phyloP scores from a whole-genome alignment of 2,329 filamentous ascomycete species.

The Penicillium vulpinum region DNA sequence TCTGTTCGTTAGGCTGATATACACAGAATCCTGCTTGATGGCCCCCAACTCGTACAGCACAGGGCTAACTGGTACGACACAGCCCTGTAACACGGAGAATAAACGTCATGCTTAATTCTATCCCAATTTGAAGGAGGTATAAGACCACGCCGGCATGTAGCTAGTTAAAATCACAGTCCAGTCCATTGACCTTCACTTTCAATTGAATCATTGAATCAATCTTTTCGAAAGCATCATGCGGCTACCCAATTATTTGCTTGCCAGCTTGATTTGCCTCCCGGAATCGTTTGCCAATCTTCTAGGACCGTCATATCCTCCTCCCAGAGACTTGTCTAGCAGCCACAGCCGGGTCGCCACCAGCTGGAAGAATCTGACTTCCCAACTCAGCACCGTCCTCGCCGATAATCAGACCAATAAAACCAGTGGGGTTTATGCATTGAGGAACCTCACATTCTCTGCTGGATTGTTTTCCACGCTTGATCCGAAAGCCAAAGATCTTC shows the following conservation, averaged over 20 bases:
- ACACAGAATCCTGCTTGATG: not conserved
- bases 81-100: not conserved
- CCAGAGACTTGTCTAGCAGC: slow-evolving; percentile 35
- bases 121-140: not conserved
- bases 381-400: slow-evolving; percentile 18
- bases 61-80: not conserved
- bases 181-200: not conserved
- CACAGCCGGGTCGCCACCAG: slow-evolving; percentile 32
- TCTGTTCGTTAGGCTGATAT: not conserved
- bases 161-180: not conserved
- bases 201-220: not conserved
- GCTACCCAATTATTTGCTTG: not conserved
- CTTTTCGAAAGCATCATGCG: not conserved
- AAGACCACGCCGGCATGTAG: not conserved
- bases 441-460: slow-evolving; percentile 43
- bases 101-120: not conserved
- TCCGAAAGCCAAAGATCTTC: slow-evolving; percentile 28
- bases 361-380: slow-evolving; percentile 38
- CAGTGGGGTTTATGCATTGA: slow-evolving; percentile 13
- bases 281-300: slow-evolving; percentile 20
- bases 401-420: slow-evolving; percentile 12
- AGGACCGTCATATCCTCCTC: slow-evolving; percentile 38
- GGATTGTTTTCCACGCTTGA: slow-evolving; percentile 45
- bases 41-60: not conserved
- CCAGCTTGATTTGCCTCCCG: not conserved